Evolutionary conservation across 768 basidiomycete genomes (phyloP).

Genomic region (Thelephora aurantiotincta): DNA sequence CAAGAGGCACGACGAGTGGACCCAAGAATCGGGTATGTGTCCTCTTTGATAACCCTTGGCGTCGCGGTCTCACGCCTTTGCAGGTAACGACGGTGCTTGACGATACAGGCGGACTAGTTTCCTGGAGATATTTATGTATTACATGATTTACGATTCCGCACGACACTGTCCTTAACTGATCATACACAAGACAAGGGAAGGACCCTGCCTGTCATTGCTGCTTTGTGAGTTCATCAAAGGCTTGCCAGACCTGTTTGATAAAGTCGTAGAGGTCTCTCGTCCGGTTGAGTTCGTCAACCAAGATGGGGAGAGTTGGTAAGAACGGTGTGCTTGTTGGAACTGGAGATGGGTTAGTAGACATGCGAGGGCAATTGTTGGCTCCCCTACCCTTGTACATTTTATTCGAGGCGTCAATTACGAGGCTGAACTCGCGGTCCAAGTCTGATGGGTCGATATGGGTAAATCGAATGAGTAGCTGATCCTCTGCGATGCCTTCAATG

Average conservation of each 20-base stretch:
- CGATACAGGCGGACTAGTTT: neutral
- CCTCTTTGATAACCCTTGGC: neutral
- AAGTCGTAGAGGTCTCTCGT: slow-evolving; percentile 59
- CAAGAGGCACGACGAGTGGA: slow-evolving; percentile 72
- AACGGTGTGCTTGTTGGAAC: slow-evolving; percentile 72
- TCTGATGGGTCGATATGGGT: slow-evolving; percentile 45
- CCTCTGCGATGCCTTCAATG: slow-evolving; percentile 68
- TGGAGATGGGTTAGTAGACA: slow-evolving; percentile 16
- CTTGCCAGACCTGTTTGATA: slow-evolving; percentile 48
- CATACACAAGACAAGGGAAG: neutral
- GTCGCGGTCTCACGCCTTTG: neutral
- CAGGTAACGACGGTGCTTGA: slow-evolving; percentile 14
- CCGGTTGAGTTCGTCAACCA: slow-evolving; percentile 59
- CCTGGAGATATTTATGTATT: too few species aligned
- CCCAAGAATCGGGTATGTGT: slow-evolving; percentile 54
- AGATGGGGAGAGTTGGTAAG: slow-evolving; percentile 48
- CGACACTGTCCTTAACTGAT: too few species aligned
- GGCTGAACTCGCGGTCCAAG: slow-evolving; percentile 47
- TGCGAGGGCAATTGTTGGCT: neutral
- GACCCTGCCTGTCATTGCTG: slow-evolving; percentile 6
- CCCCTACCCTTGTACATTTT: slow-evolving; percentile 49
- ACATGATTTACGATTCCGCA: too few species aligned
- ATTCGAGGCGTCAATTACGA: slow-evolving; percentile 63
- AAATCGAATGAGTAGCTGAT: slow-evolving; percentile 65
- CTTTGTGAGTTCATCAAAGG: slow-evolving; percentile 25